phyloP scores from a whole-genome alignment of 2,329 filamentous ascomycete species.

The Dryadomyces quercus-mongolicae region DNA sequence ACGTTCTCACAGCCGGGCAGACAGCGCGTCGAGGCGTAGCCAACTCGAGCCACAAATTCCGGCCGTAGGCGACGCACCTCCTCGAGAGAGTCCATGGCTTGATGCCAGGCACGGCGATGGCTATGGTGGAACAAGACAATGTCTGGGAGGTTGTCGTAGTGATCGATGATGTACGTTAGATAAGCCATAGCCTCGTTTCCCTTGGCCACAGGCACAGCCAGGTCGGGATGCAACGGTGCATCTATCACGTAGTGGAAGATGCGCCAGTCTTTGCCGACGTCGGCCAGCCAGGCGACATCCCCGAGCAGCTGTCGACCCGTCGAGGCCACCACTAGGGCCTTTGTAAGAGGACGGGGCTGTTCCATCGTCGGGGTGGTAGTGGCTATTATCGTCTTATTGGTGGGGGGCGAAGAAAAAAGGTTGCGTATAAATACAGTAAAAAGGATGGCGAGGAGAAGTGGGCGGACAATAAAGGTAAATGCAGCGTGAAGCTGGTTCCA shows the following conservation, averaged over 20 bases:
- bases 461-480: not conserved
- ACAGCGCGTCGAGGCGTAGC: conserved; percentile 50
- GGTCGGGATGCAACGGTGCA: conserved; percentile 8
- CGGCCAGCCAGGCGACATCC: conserved; percentile 10
- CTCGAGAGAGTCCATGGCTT: conserved; percentile 38
- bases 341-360: not conserved
- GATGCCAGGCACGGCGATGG: conserved; percentile 43
- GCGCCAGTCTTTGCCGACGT: conserved; percentile 11
- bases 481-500: not conserved
- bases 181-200: conserved; percentile 52
- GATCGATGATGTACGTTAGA: conserved; percentile 48
- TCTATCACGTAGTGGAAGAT: conserved; percentile 15
- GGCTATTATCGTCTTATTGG: no score
- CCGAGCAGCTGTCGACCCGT: conserved; percentile 3
- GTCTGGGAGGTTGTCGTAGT: conserved; percentile 46
- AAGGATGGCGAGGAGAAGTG: not conserved
- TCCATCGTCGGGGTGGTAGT: no score
- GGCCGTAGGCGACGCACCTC: conserved; percentile 35
- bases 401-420: no score
- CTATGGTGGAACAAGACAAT: conserved; percentile 49
- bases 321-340: conserved; percentile 13
- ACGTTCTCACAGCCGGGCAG: conserved; percentile 19
- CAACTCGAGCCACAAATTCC: conserved; percentile 35
- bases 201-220: conserved; percentile 16
- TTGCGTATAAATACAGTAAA: not conserved